Evolutionary conservation across 192 early-diverging fungal species (phyloP).

Genomic region (Polychytrium aggregatum): DNA sequence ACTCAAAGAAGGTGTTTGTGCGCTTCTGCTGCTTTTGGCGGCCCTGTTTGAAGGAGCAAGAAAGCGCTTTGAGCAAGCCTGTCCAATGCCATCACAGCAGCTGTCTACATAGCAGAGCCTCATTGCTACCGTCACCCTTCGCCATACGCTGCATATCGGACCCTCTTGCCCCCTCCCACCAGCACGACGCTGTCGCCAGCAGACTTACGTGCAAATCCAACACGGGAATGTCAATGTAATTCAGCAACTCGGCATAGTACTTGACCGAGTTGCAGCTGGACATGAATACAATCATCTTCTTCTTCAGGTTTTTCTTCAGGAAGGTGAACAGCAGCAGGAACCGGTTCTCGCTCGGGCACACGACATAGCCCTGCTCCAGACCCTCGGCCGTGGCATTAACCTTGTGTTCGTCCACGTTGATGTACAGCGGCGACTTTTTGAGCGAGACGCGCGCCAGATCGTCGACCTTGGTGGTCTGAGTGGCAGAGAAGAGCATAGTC

Average conservation of each 20-base stretch:
- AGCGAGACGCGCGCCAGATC: conserved; percentile 97
- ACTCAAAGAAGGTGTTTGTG: conserved; percentile 98
- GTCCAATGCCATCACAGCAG: too few relatives aligned
- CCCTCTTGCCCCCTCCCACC: too few relatives aligned
- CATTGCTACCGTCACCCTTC: too few relatives aligned
- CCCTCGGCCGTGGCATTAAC: conserved; percentile 95
- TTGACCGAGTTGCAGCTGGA: conserved; percentile 96
- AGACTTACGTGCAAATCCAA: conserved; percentile 85
- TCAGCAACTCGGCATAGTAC: conserved; percentile 93
- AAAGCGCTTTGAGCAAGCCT: too few relatives aligned
- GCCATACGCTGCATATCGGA: too few relatives aligned
- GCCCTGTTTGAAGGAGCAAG: conserved; percentile 42
- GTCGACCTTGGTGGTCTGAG: conserved; percentile 97
- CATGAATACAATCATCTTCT: conserved; percentile 98
- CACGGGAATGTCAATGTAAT: conserved; percentile 98
- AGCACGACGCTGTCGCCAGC: too few relatives aligned
- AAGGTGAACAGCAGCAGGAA: conserved; percentile 99
- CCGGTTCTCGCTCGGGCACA: conserved; percentile 81
- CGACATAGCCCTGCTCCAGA: conserved; percentile 95
- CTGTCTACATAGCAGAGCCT: too few relatives aligned
- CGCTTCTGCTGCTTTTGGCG: conserved; percentile 97
- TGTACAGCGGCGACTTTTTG: conserved; percentile 91
- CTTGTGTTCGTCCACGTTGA: conserved; percentile 97
- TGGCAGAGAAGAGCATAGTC: conserved; percentile 98
- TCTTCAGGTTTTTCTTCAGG: conserved; percentile 91